Conservation (phyloP, 2,329 filamentous ascomycete species). For the Ophidiomyces ophidiicola region DNA sequence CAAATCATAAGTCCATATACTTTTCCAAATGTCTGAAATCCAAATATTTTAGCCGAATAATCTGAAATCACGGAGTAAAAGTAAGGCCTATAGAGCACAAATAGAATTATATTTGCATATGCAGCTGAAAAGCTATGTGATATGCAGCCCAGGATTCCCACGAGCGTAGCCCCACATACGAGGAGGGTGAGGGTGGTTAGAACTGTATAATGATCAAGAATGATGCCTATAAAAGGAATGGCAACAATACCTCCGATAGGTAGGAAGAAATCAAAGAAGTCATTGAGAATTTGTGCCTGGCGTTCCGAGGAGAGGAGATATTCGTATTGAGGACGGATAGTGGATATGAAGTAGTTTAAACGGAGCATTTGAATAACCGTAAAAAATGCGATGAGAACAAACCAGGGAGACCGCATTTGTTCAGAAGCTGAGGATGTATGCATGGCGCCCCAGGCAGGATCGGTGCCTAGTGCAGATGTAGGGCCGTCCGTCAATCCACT, state of each 20-base stretch:
- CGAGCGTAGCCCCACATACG: constrained; percentile 57
- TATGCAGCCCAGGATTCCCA: constrained; percentile 65
- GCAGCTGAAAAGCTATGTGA: constrained; percentile 52
- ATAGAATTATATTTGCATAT: constrained; percentile 68
- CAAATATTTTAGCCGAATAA: constrained; percentile 83
- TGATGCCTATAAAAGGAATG: constrained; percentile 69
- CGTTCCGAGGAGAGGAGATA: constrained; percentile 54
- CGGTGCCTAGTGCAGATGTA: constrained; percentile 44
- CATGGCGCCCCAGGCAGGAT: constrained; percentile 65
- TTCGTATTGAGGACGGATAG: constrained; percentile 67
- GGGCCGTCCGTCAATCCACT: neutral
- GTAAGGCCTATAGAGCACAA: constrained; percentile 73
- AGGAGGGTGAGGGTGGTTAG: constrained; percentile 57
- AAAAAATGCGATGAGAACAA: constrained; percentile 66
- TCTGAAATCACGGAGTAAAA: constrained; percentile 89
- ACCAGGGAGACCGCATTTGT: constrained; percentile 74
- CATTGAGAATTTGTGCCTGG: constrained; percentile 58
- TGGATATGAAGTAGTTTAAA: constrained; percentile 84
- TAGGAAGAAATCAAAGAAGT: constrained; percentile 71
- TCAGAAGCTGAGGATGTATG: constrained; percentile 57
- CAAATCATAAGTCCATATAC: constrained; percentile 88
- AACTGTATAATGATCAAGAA: constrained; percentile 69
- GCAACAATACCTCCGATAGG: constrained; percentile 69
- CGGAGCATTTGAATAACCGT: constrained; percentile 61
- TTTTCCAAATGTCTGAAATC: constrained; percentile 80